Base-by-base conservation (phyloP, 1,284 basidiomycete species). In the Dichomitus squalens region DNA sequence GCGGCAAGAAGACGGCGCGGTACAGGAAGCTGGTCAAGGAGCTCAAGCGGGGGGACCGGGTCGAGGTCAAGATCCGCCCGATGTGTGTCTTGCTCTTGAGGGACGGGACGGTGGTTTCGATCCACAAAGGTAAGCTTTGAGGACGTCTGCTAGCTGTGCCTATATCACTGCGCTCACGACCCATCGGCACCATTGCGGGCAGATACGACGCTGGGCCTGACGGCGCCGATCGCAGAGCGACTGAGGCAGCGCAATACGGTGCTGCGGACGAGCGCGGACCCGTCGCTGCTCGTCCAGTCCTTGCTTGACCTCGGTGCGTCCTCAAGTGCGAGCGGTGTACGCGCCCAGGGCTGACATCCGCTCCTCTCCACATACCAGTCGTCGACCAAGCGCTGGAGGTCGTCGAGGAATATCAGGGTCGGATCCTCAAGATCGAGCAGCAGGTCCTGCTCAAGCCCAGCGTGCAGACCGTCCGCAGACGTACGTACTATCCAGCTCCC, bases 311-410 rank as follows among this genome's bases (percentile, higher is more conserved):
- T 88, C 12, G 75, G 85, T 86, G 49, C 33, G 79, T n/a, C n/a
- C n/a, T 73, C 34, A 7, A 11, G 16, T 2, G 2, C 5, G 20
- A 38, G 16, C 14, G 9, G n/a, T n/a, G n/a, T n/a, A n/a, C n/a
- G n/a, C n/a, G n/a, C n/a, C n/a, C n/a, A n/a, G n/a, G n/a, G n/a
- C n/a, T n/a, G n/a, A n/a, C n/a, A n/a, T n/a, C n/a, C n/a, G n/a
- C n/a, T n/a, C n/a, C n/a, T n/a, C n/a, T 41, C 8, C 6, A 18
- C 12, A 27, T 23, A 12, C 20, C 14, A 87, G 85, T 86, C 43
- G 87, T 90, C 14, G 87, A 89, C 66, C 76, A 80, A 49, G 83
- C 84, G 0, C 66, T 89, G n/a, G 82, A 86, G 66, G 81, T 89
- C 18, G 78, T 88, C 35, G 86, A 89, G 56, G 78, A 81, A 58